A percentile compares a stretch with the other conserved stretches of the same genome.
These are phyloP conservation scores for Ascochyta lentis DNA, from an alignment of 2,329 filamentous ascomycete species.

Conservation along the genomic window DNA sequence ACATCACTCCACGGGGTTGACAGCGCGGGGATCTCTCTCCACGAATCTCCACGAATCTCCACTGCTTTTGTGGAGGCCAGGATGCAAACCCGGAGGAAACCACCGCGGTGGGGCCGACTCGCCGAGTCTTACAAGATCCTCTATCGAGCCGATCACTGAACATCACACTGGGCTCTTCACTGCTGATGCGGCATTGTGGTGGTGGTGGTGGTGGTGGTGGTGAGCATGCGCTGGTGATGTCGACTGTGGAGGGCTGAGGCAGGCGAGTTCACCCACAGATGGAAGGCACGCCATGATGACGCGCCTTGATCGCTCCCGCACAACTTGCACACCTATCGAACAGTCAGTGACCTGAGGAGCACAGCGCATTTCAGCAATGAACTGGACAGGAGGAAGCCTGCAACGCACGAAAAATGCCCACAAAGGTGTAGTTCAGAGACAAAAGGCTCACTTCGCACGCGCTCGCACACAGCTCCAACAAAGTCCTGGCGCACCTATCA, in stretches of 20 bases:
- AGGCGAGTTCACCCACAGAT: background rate
- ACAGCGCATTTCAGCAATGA: conserved; percentile 44
- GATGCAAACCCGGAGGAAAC: conserved; percentile 7
- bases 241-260: background rate
- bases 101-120: conserved; percentile 18
- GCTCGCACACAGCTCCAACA: conserved; percentile 44
- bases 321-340: background rate
- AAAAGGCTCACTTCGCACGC: conserved; percentile 57
- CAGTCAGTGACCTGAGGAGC: background rate
- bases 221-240: background rate
- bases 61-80: conserved; percentile 23
- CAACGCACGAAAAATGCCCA: conserved; percentile 48
- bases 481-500: conserved; percentile 11
- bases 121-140: conserved; percentile 4
- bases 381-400: conserved; percentile 58
- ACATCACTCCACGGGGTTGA: conserved; percentile 16
- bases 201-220: background rate
- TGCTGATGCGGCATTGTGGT: background rate
- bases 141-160: conserved; percentile 2
- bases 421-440: conserved; percentile 48
- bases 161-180: background rate
- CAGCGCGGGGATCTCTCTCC: conserved; percentile 20
- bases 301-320: background rate
- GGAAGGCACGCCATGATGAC: conserved; percentile 15
- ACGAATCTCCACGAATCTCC: conserved; percentile 23